Conservation (phyloP, 2,329 filamentous ascomycete species). For the Botrytis galanthina region DNA sequence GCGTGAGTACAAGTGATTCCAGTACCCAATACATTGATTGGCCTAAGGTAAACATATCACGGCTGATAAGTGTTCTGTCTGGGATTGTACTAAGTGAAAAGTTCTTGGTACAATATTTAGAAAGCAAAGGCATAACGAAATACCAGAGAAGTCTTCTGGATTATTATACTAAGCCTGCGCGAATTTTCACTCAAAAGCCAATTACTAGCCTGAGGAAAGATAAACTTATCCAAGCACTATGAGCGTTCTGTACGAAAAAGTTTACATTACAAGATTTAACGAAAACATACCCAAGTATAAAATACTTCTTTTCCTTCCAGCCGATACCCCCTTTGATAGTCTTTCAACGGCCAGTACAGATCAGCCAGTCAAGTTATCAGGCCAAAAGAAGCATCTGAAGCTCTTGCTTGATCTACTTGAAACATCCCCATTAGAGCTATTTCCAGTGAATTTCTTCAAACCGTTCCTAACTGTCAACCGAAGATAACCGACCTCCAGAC, state of each 20-base stretch:
- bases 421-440: neutral
- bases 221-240: neutral
- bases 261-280: neutral
- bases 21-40: neutral
- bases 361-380: too few species aligned
- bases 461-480: neutral
- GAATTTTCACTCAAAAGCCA: neutral
- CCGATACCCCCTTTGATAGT: neutral
- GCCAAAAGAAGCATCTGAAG: rapidly evolving
- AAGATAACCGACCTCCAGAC: neutral
- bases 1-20: neutral
- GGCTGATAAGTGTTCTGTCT: neutral
- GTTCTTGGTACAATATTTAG: neutral
- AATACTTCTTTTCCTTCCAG: neutral
- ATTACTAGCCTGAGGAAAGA: neutral
- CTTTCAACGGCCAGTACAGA: neutral
- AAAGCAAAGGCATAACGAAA: neutral
- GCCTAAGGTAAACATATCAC: neutral
- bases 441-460: neutral
- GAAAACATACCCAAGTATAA: neutral
- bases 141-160: neutral
- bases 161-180: neutral
- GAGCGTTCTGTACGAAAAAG: too few species aligned
- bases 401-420: neutral
- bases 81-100: neutral